Evolutionary conservation across 371 early-diverging fungal species (phyloP).

Genomic region (Mucor indicus): DNA sequence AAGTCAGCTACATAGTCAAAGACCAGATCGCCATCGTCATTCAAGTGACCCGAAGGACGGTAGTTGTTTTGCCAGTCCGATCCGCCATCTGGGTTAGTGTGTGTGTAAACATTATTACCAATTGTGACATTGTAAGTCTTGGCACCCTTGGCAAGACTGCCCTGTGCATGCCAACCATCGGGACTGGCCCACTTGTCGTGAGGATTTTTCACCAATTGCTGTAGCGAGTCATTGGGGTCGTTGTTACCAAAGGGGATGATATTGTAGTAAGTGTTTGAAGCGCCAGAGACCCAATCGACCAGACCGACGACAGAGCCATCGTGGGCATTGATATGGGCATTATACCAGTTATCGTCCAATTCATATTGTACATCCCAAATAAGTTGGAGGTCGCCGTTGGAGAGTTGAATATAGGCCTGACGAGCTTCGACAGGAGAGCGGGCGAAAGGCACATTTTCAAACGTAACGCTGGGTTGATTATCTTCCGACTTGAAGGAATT

Average conservation of each 20-base stretch:
- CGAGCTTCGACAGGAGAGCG: constrained; percentile 52
- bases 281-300: constrained; percentile 87
- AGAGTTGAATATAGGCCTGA: constrained; percentile 57
- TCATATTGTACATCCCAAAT: constrained; percentile 92
- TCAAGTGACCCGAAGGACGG: constrained; percentile 65
- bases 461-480: neutral
- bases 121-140: constrained; percentile 68
- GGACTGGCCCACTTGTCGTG: constrained; percentile 72
- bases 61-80: constrained; percentile 63
- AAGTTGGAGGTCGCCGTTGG: constrained; percentile 50
- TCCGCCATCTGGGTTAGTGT: constrained; percentile 50
- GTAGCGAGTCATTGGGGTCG: constrained; percentile 75
- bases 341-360: constrained; percentile 87
- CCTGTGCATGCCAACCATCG: constrained; percentile 73
- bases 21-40: constrained; percentile 46
- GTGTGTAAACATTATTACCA: constrained; percentile 53
- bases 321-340: constrained; percentile 78
- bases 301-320: constrained; percentile 70
- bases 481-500: constrained; percentile 2
- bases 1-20: constrained; percentile 83
- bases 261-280: constrained; percentile 59
- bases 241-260: constrained; percentile 88
- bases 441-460: constrained; percentile 59
- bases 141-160: constrained; percentile 17
- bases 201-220: constrained; percentile 70